Percentiles rank a stretch among this genome's conserved stretches.
Evolutionary conservation across 2,329 filamentous ascomycete species (phyloP).

Genomic region (Apiospora saccharicola): DNA sequence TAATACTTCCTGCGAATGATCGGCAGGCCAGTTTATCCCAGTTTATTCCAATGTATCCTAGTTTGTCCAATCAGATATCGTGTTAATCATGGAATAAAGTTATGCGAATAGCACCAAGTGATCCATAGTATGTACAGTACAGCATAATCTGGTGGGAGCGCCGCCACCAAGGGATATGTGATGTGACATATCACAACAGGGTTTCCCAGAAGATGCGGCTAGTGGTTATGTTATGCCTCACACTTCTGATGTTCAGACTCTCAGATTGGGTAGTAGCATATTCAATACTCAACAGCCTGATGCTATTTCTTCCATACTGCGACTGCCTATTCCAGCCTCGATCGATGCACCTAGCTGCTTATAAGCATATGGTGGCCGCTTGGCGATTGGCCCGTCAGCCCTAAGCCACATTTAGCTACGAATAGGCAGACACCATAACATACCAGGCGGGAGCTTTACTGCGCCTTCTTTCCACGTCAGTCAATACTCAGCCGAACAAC

Average conservation of each 20-base stretch:
- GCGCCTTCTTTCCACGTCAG: slow-evolving; percentile 23
- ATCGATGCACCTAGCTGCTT: not conserved
- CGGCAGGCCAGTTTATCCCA: too few relatives aligned
- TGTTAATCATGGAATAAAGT: too few relatives aligned
- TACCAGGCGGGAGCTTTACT: not conserved
- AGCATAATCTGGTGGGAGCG: too few relatives aligned
- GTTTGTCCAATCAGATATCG: too few relatives aligned
- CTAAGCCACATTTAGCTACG: not conserved
- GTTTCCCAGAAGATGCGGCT: not conserved
- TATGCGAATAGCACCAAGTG: too few relatives aligned
- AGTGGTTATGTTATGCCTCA: not conserved
- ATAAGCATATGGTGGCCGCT: not conserved
- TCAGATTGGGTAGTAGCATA: not conserved
- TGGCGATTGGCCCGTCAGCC: slow-evolving; percentile 3
- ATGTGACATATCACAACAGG: not conserved
- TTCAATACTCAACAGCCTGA: too few relatives aligned
- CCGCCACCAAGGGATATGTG: not conserved
- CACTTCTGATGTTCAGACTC: not conserved
- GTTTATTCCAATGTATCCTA: too few relatives aligned
- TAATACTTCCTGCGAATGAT: too few relatives aligned
- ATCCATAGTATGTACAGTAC: too few relatives aligned
- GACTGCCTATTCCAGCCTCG: not conserved
- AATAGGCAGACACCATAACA: slow-evolving; percentile 6
- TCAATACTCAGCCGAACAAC: not conserved
- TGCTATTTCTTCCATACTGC: too few relatives aligned